Percentiles rank a stretch among this genome's conserved stretches.
Conservation (phyloP, 192 early-diverging fungal species). For the Thoreauomyces humboldtii region DNA sequence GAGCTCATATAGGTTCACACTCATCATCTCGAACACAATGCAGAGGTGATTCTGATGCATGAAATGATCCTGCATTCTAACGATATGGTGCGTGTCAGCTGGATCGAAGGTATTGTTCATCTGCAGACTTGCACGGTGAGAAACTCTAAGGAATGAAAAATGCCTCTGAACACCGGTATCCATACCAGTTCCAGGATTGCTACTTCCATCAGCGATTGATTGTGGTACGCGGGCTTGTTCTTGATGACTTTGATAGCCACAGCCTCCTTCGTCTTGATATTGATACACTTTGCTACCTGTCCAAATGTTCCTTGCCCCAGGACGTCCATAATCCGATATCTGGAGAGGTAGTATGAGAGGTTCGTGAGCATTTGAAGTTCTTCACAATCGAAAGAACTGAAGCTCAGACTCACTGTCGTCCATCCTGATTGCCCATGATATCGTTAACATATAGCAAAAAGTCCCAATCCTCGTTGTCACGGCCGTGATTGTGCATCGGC, state of each 20-base stretch:
- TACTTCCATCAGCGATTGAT: constrained; percentile 97
- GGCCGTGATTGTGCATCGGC: constrained; percentile 83
- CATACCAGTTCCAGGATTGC: constrained; percentile 82
- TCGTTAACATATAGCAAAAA: constrained; percentile 98
- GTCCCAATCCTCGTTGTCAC: constrained; percentile 94
- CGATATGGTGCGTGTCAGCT: constrained; percentile 84
- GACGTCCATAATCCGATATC: constrained; percentile 89
- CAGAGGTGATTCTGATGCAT: constrained; percentile 91
- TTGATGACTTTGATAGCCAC: constrained; percentile 98
- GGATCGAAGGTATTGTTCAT: constrained; percentile 87
- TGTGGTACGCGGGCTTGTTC: constrained; percentile 96
- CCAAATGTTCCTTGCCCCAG: constrained; percentile 98
- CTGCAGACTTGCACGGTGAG: too few species aligned
- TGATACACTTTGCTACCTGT: constrained; percentile 95
- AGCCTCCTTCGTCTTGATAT: constrained; percentile 86
- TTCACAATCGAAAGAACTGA: not conserved
- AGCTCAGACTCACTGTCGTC: constrained; percentile 64
- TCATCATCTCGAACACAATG: constrained; percentile 95
- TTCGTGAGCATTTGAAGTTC: too few species aligned
- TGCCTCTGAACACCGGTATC: not conserved
- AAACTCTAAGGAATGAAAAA: not conserved
- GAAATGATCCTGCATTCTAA: constrained; percentile 89
- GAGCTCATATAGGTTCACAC: constrained; percentile 95
- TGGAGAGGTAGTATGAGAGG: constrained; percentile 30
- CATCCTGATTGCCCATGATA: constrained; percentile 86